Evolutionary conservation across 1,139 yeast genomes (phyloP), one percentile per base, ranked within the genome.

Genomic region (Candida sp.): DNA sequence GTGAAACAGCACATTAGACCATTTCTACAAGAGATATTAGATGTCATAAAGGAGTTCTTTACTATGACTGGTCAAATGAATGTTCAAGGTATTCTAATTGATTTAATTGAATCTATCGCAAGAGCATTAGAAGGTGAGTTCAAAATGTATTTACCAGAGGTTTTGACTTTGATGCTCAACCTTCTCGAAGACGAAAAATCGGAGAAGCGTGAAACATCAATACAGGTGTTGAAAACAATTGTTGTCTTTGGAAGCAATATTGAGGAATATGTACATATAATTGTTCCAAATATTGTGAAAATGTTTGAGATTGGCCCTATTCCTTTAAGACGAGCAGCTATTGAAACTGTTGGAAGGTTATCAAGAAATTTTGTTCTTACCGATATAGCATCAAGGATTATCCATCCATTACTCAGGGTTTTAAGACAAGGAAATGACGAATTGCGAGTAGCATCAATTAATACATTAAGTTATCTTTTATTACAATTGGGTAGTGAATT

Each of bases 1-100:
- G 97, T 91, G 19, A 89, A 87, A 52, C 95, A 89, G 56, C 97
- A 93, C 58, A 87, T 93, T 23, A 73, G 97, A 35, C 91, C 96
- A 1, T 87, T 82, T 56, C 74, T 93, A 40, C 77, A 80, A 2
- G 87, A 84, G 35, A 83, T 95, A n/a, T 87, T 90, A 56, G 81
- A 70, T 5, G 82, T 87, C 1, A 81, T 90, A 40, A 81, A 82
- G 51, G 95, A 87, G 49, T 87, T 83, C 51, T 91, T 91, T 63
- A 59, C 61, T 43, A 46, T 61, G n/a, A 63, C 61, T 45, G 71
- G 78, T 5, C 75, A 79, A 40, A 72, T 81, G 12, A 80, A 83
- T 47, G 68, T 90, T 42, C 96, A 91, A 56, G 82, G 84, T 2
- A 86, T 93, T 0, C 86, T 93, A 27, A 81, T 93, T 37, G 79